Base-by-base conservation (phyloP, 441 rosid species). In the Populus hybrid region DNA sequence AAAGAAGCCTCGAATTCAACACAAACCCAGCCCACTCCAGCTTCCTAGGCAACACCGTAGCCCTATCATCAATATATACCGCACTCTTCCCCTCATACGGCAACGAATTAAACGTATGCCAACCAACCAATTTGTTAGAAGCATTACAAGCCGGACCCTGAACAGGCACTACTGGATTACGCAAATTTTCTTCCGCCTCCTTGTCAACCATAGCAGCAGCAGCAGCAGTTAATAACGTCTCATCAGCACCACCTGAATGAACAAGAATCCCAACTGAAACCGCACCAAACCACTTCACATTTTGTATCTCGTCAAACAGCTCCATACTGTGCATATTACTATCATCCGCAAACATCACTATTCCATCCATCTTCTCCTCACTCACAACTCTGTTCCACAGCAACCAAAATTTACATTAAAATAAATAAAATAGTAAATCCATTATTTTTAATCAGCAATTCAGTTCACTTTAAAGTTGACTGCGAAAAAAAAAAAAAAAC, bases 271-370 rank as follows among this genome's bases (percentile, higher is more conserved):
- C 99, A 79, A 94, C 84, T 0, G 99, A 94, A 80, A 93, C 81
- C 38, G 97, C 90, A n/a, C 98, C 98, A 6, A 97, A 86, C 99
- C 98, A 94, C 79, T 89, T 88, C 81, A 94, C 97, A 75, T 87
- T 94, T 80, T 94, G 99, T 77, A 97, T 91, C 82, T 92, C 99
- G 67, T 93, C 97, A 46, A 94, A 97, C 24, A 93, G 89, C 82
- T 97, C 99, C 97, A 94, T 92, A 75, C 95, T 89, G 79, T 96
- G 98, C 97, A 96, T 92, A 75, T 93, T 96, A 80, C 99, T 92
- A 82, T 96, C 99, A 78, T 96, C 99, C 3, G 90, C 94, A 88
- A 96, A 97, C 90, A 92, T 86, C 82, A 94, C 97, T 40, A 96
- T 64, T 69, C 98, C 98, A 80, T 94, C 98, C 89, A 93, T 87